Percentiles rank a stretch among this genome's conserved stretches.
Evolutionary conservation across 164 flowering plant genomes (phyloP).

Genomic region (Vitis labrusca): DNA sequence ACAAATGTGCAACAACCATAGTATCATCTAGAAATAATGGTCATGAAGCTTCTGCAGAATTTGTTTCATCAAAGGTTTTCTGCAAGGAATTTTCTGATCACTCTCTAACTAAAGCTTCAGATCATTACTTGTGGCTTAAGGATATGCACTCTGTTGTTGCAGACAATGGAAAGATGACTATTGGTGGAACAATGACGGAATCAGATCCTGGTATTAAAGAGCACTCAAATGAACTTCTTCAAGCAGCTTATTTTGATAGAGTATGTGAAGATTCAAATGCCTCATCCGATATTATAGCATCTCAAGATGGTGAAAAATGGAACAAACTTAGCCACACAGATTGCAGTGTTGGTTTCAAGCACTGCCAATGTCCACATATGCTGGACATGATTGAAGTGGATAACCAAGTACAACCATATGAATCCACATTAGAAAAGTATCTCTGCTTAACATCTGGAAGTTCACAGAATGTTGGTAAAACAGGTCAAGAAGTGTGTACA

Average conservation of each 20-base stretch:
- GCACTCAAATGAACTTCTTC: not conserved
- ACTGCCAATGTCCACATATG: not conserved
- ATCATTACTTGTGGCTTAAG: not conserved
- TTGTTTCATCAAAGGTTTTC: not conserved
- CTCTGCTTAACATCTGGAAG: constrained; percentile 1
- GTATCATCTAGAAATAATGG: constrained; percentile 9
- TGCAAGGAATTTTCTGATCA: not conserved
- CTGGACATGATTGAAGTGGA: not conserved
- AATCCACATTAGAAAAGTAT: not conserved
- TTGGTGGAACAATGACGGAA: not conserved
- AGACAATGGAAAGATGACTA: not conserved
- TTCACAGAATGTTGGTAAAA: not conserved
- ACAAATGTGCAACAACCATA: constrained; percentile 2
- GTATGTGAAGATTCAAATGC: not conserved
- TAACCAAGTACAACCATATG: not conserved
- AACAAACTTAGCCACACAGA: not conserved
- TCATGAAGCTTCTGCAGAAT: constrained; percentile 3
- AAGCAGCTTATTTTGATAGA: constrained; percentile 3
- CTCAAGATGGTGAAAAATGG: not conserved
- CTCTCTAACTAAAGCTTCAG: constrained; percentile 1
- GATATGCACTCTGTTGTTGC: not conserved
- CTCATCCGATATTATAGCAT: not conserved
- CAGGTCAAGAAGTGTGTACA: not conserved
- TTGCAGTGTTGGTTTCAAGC: not conserved
- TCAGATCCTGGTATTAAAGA: not conserved